Conservation (phyloP, 805 yeast genomes). For the Lachancea sp. region DNA sequence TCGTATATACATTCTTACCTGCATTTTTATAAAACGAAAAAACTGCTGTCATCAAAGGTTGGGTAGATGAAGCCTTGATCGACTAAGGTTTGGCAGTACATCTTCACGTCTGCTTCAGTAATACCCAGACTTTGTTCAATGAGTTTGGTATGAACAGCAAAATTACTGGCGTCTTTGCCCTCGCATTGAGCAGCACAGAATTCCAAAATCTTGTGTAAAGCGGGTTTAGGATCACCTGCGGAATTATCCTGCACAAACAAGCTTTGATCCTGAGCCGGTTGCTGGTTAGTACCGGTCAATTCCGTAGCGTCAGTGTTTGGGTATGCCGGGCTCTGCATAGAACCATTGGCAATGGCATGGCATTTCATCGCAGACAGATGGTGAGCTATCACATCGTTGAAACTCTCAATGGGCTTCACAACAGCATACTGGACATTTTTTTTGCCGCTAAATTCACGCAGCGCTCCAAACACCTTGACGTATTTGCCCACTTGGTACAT, state of each 20-base stretch:
- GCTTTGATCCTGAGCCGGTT: slow-evolving; percentile 22
- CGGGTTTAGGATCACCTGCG: slow-evolving; percentile 25
- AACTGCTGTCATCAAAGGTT: slow-evolving; percentile 62
- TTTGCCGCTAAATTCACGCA: slow-evolving; percentile 56
- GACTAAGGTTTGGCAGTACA: slow-evolving; percentile 46
- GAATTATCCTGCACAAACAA: slow-evolving; percentile 42
- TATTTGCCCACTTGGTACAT: slow-evolving; percentile 45
- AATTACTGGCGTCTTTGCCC: slow-evolving; percentile 46
- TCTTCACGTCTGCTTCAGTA: slow-evolving; percentile 42
- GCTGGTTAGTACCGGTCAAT: slow-evolving; percentile 18
- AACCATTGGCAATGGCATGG: slow-evolving; percentile 52
- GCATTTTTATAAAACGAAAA: slow-evolving; percentile 41
- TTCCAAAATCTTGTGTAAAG: slow-evolving; percentile 41
- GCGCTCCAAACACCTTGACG: slow-evolving; percentile 51
- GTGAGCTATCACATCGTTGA: slow-evolving; percentile 64
- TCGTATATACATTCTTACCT: neutral
- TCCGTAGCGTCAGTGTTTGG: slow-evolving; percentile 7
- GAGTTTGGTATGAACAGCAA: slow-evolving; percentile 66
- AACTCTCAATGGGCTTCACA: slow-evolving; percentile 51
- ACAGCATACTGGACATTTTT: slow-evolving; percentile 60
- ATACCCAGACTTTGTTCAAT: slow-evolving; percentile 52
- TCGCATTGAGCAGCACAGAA: slow-evolving; percentile 42
- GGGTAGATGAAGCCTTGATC: slow-evolving; percentile 65
- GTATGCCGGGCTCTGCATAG: slow-evolving; percentile 19
- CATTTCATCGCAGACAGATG: slow-evolving; percentile 55